Evolutionary conservation across 768 basidiomycete genomes (phyloP).

Genomic region (Suillus weaverae): DNA sequence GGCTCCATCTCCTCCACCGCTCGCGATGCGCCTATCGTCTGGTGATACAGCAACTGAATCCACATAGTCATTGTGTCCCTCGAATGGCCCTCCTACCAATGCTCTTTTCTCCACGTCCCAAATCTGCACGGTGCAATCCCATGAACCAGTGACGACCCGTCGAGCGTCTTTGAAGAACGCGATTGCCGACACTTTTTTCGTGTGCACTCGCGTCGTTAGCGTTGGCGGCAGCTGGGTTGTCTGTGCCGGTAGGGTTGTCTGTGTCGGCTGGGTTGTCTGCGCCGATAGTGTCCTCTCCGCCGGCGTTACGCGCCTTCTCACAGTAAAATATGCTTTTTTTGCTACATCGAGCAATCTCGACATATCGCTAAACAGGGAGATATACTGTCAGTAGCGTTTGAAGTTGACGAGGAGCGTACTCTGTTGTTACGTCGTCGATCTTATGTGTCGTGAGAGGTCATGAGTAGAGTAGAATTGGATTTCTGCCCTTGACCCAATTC

Average conservation of each 20-base stretch:
- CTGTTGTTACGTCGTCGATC: no score
- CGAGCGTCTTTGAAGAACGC: slow-evolving; percentile 30
- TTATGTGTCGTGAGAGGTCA: no score
- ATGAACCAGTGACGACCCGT: slow-evolving; percentile 23
- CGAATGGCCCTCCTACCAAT: slow-evolving; percentile 15
- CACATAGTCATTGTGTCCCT: slow-evolving; percentile 25
- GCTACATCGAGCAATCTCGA: not conserved
- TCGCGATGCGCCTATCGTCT: slow-evolving; percentile 25
- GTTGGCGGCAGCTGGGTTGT: not conserved
- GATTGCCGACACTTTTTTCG: slow-evolving; percentile 2
- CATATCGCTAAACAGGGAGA: not conserved
- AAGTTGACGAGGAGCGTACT: not conserved
- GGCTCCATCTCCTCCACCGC: slow-evolving; percentile 26
- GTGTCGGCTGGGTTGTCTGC: no score
- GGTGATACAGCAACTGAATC: slow-evolving; percentile 31
- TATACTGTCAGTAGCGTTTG: not conserved
- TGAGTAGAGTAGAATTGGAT: no score
- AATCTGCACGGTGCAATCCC: slow-evolving; percentile 25
- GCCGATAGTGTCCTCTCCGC: not conserved
- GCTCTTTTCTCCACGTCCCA: slow-evolving; percentile 26
- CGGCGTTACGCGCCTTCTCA: not conserved
- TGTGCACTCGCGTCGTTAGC: not conserved
- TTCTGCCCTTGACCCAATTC: no score
- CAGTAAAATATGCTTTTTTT: not conserved
- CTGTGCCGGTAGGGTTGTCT: no score